These are phyloP conservation scores for Colletotrichum sp. DNA, from an alignment of 2,329 filamentous ascomycete genomes.

Conservation along the genomic window DNA sequence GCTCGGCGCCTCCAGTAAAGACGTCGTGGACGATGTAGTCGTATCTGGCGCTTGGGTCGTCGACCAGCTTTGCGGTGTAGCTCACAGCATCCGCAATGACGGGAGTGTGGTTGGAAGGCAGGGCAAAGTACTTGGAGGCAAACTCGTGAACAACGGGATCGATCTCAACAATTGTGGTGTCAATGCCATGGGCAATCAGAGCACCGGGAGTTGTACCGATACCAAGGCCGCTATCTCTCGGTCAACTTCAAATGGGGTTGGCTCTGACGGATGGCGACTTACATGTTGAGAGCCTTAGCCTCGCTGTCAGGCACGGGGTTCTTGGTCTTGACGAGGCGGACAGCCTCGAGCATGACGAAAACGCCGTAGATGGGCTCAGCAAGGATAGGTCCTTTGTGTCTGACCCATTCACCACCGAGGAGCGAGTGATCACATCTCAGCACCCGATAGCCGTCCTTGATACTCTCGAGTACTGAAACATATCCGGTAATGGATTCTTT, in stretches of 20 bases:
- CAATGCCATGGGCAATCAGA: slow-evolving; percentile 83
- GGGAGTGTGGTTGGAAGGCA: slow-evolving; percentile 78
- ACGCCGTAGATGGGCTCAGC: slow-evolving; percentile 92
- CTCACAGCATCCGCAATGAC: slow-evolving; percentile 80
- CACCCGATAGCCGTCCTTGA: slow-evolving; percentile 72
- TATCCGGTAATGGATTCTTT: slow-evolving; percentile 90
- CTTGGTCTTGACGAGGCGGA: slow-evolving; percentile 74
- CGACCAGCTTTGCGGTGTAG: slow-evolving; percentile 60
- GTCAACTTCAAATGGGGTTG: slow-evolving; percentile 21
- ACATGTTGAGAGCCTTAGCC: slow-evolving; percentile 86
- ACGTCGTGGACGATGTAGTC: slow-evolving; percentile 98
- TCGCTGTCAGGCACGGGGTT: slow-evolving; percentile 62
- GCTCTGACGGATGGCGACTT: slow-evolving; percentile 38
- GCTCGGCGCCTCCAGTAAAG: slow-evolving; percentile 95
- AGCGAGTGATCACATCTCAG: slow-evolving; percentile 95
- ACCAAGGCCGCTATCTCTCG: slow-evolving; percentile 73
- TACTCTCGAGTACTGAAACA: slow-evolving; percentile 84
- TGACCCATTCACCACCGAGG: slow-evolving; percentile 88
- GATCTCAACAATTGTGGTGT: slow-evolving; percentile 94
- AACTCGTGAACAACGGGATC: slow-evolving; percentile 88
- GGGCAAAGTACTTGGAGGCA: slow-evolving; percentile 80
- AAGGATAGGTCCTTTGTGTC: slow-evolving; percentile 54
- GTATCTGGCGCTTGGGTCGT: slow-evolving; percentile 57
- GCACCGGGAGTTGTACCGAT: slow-evolving; percentile 91
- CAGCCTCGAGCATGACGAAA: slow-evolving; percentile 94